A percentile compares a stretch with the other conserved stretches of the same genome.
phyloP scores from a whole-genome alignment of 129 eudicot genomes.

The carrot (Daucus carota) region DNA sequence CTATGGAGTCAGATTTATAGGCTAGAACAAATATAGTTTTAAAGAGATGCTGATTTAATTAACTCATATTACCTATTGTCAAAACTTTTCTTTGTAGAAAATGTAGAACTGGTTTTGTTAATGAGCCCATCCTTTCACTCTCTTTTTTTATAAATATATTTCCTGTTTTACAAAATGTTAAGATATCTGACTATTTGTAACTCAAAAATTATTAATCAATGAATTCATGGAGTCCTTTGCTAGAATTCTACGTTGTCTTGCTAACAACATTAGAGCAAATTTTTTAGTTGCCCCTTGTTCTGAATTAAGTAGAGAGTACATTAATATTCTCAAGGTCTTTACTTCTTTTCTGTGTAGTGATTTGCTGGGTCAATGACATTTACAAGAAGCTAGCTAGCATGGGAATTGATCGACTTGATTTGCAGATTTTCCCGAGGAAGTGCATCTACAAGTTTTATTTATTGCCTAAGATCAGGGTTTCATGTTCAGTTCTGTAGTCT shows the following conservation, averaged over 20 bases:
- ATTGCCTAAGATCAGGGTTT: neutral
- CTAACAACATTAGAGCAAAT: neutral
- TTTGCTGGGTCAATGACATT: constrained; percentile 6
- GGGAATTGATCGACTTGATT: neutral
- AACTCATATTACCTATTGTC: neutral
- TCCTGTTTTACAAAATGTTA: neutral
- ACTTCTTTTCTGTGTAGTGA: neutral
- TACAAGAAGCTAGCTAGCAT: constrained; percentile 5
- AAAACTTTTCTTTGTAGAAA: neutral
- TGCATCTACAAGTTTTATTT: neutral
- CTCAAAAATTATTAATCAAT: neutral
- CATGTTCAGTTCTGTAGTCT: neutral
- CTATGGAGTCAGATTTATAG: neutral
- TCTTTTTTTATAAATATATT: neutral
- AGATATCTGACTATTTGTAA: neutral
- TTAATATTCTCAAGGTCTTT: neutral
- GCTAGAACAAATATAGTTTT: neutral
- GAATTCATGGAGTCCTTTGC: neutral
- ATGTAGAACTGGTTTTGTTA: neutral
- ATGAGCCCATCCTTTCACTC: neutral
- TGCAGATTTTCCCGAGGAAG: neutral
- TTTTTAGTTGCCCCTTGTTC: neutral
- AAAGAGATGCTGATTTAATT: neutral
- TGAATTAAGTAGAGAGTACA: neutral
- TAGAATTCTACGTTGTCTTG: neutral